Evolutionary conservation across 176 grass and related monocot genomes (phyloP).

Genomic region (Puccinellia tenuiflora): DNA sequence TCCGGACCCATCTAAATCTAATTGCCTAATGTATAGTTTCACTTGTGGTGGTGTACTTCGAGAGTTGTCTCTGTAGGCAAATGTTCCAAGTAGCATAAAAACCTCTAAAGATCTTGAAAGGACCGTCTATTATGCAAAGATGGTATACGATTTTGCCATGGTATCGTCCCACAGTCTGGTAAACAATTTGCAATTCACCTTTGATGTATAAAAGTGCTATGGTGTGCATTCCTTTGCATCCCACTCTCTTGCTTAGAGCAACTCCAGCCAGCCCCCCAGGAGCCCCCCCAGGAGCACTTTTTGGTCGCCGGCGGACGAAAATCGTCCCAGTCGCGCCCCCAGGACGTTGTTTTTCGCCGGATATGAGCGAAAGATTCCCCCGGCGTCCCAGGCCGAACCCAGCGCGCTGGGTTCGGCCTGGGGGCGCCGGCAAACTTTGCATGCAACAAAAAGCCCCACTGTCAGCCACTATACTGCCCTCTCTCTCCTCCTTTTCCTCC

Average conservation of each 20-base stretch:
- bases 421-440: too few species aligned
- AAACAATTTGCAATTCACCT: constrained; percentile 3
- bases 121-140: constrained; percentile 5
- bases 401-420: too few species aligned
- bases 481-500: too few species aligned
- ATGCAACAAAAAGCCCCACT: too few species aligned
- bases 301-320: too few species aligned
- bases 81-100: not conserved
- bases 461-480: too few species aligned
- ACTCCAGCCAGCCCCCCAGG: too few species aligned
- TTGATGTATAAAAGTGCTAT: not conserved
- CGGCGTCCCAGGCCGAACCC: too few species aligned
- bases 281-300: too few species aligned
- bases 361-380: too few species aligned
- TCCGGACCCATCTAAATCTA: not conserved
- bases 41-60: not conserved
- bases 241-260: not conserved
- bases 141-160: not conserved
- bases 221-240: not conserved
- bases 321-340: too few species aligned
- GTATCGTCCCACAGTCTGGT: not conserved
- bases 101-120: not conserved
- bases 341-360: too few species aligned
- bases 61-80: not conserved
- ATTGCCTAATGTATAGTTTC: not conserved